These are phyloP conservation scores for Aphanomyces astaci DNA, from an alignment of 352 stramenopile genomes.

Conservation along the genomic window DNA sequence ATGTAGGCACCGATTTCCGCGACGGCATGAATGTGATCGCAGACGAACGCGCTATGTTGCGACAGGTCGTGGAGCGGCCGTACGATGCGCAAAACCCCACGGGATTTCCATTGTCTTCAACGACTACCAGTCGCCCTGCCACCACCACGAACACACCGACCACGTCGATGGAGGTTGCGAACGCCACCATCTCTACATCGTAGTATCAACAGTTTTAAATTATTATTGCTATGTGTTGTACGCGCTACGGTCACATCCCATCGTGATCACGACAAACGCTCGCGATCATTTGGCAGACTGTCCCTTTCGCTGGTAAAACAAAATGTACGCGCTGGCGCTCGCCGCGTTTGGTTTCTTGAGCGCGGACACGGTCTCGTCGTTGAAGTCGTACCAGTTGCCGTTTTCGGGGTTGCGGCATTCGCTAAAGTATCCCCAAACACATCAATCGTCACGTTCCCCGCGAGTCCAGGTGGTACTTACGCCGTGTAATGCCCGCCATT, in stretches of 20 bases:
- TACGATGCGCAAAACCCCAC: not conserved
- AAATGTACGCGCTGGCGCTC: constrained; percentile 67
- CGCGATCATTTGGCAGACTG: constrained; percentile 28
- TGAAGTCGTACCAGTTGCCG: constrained; percentile 75
- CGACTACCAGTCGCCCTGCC: not conserved
- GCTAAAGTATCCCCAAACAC: constrained; percentile 20
- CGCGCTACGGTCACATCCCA: no score
- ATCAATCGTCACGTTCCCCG: not conserved
- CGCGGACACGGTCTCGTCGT: constrained; percentile 55
- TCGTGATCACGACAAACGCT: no score
- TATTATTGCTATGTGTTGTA: not conserved
- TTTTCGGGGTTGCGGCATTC: constrained; percentile 63
- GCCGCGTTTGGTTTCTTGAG: constrained; percentile 56
- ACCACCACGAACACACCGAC: not conserved
- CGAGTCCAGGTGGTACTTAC: no score
- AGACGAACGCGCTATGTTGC: not conserved
- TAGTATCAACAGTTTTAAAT: no score
- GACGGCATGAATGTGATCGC: constrained; percentile 5
- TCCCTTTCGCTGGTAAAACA: constrained; percentile 60
- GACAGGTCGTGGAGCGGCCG: not conserved
- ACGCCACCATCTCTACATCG: not conserved
- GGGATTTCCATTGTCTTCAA: not conserved
- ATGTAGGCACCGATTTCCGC: not conserved
- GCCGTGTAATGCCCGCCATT: constrained; percentile 81
- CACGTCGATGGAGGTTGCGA: not conserved